Evolutionary conservation across 257 asterid species (phyloP), one percentile per base, ranked within the genome.

Genomic region (Ehretia macrophylla): DNA sequence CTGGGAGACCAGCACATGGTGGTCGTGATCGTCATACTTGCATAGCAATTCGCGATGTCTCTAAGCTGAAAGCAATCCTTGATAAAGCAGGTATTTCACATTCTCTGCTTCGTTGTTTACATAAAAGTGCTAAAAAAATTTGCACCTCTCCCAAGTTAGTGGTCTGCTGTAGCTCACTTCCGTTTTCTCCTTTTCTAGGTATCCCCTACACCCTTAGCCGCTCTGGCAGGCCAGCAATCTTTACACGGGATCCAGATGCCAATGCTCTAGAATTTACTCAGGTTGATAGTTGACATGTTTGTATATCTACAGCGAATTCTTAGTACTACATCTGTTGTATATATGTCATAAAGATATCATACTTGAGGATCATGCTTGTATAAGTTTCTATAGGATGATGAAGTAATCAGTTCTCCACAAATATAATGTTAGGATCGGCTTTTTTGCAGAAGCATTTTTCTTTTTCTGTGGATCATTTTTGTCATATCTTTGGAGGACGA

Each of bases 251-350:
- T 73, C 98, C 95, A 10, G 97, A 88, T 45, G 79, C 95, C 37
- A 92, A 88, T 80, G 98, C 97, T 1, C 92, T 88, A 58, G 97
- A 92, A 70, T 92, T 92, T 64, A 88, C 97, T 1, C 98, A 85
- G 69, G 85, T 92, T 58, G 37, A 67, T 58, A 4, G n/a, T 52
- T 12, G 4, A 48, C 47, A 42, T 42, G 47, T 42, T 42, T 42
- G 16, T 42, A 42, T 11, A 42, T 10, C 47, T 42, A 2, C 16
- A 3, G 16, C 8, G 47, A 42, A 1, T 4, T 42, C 14, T 27
- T 27, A 27, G 35, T 6, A 27, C 4, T 10, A 1, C 47, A 42
- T 2, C 47, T 42, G 16, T 42, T 42, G 47, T 42, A 10, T 3
- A 42, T 42, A 42, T 42, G 11, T 27, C 3, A 42, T 42, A 42